Base-by-base conservation (phyloP, 129 eudicot species). In the Lactuca saligna region DNA sequence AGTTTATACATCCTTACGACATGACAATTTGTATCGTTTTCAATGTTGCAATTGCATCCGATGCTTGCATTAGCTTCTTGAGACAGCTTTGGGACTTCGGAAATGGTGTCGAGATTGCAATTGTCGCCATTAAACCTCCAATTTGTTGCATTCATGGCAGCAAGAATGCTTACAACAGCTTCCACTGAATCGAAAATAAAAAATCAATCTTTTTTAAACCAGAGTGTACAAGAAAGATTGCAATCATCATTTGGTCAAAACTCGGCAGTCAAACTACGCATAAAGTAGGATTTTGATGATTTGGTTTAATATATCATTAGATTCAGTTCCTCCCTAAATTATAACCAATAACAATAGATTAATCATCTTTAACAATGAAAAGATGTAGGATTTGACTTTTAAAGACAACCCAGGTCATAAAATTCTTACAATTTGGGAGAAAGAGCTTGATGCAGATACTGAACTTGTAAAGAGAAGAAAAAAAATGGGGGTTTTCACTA, bases 1-100 rank as follows among this genome's bases (percentile, higher is more conserved):
- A 77, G 14, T 69, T 62, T 63, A 72, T 84, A 91, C 97, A 91
- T 86, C 78, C 72, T 78, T 58, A 82, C 82, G 73, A 88, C 91
- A 66, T 84, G 94, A 72, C 96, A 91, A 57, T 59, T 54, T 44
- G 87, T 85, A 69, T 63, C 73, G 73, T 83, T 88, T 11, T 68
- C 81, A 63, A 34, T 59, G 68, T 64, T 82, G 86, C 97, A 88
- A 56, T 86, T 81, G 58, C 98, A 91, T 57, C 71, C 86, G 33
- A 91, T 76, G 63, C 69, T 69, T 37, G 83, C 81, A 20, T 81
- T 81, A 15, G 88, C 72, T 70, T 75, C 86, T 63, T 57, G 78
- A 12, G 89, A 80, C 42, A 73, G 25, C 39, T 32, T 32, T 49
- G 69, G 66, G 41, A 87, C 80, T 39, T 81, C 67, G 29, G 76